A percentile compares a stretch with the other conserved stretches of the same genome.
Evolutionary conservation across 1,284 basidiomycete species (phyloP).

Genomic region (Grifola frondosa): DNA sequence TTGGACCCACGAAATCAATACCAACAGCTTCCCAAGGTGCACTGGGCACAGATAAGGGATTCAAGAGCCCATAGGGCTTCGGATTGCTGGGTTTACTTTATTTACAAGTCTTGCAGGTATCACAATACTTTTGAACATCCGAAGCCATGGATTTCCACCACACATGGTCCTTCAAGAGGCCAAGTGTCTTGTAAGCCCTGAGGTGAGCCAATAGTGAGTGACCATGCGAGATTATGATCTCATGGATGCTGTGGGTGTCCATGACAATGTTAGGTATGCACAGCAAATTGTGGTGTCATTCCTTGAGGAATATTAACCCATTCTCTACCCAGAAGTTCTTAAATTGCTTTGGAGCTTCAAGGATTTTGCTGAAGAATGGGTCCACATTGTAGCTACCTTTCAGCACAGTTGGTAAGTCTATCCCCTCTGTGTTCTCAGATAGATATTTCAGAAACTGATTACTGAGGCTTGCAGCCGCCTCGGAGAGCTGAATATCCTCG

Average conservation of each 20-base stretch:
- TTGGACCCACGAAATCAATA: slow-evolving; percentile 37
- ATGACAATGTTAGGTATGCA: slow-evolving; percentile 25
- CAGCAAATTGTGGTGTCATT: background rate
- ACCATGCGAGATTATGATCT: slow-evolving; percentile 28
- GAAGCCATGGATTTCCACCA: slow-evolving; percentile 30
- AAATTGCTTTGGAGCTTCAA: background rate
- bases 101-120: slow-evolving; percentile 25
- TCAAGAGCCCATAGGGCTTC: slow-evolving; percentile 1
- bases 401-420: background rate
- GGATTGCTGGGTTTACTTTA: slow-evolving; percentile 1
- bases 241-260: slow-evolving; percentile 14
- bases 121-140: slow-evolving; percentile 26
- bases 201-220: slow-evolving; percentile 31
- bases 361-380: background rate
- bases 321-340: slow-evolving; percentile 1
- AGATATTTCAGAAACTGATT: background rate
- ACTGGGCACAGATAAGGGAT: background rate
- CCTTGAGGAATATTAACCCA: background rate
- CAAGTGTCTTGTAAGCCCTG: slow-evolving; percentile 23
- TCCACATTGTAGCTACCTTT: background rate
- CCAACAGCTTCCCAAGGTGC: slow-evolving; percentile 31
- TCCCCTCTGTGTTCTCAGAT: background rate
- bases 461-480: too few species aligned
- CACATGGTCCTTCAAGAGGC: slow-evolving; percentile 25
- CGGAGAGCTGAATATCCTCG: too few species aligned